phyloP scores from a whole-genome alignment of 179 eudicot species.

The Sideroxylon spinosum region DNA sequence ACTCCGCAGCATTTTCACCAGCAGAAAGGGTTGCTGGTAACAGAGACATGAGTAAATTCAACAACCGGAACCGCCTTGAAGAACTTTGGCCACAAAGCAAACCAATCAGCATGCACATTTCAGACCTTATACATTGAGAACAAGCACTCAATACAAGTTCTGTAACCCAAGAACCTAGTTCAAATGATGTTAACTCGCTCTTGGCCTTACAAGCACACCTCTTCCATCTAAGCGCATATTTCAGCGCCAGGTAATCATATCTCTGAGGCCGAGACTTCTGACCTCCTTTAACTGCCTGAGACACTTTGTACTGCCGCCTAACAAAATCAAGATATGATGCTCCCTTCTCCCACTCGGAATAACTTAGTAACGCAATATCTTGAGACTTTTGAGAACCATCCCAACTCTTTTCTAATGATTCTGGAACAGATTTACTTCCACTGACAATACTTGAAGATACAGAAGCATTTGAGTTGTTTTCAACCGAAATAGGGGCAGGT shows the following conservation, averaged over 20 bases:
- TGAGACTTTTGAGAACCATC: constrained; percentile 74
- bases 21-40: constrained; percentile 89
- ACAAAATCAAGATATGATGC: constrained; percentile 99
- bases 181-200: constrained; percentile 75
- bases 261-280: constrained; percentile 73
- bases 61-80: constrained; percentile 74
- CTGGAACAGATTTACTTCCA: constrained; percentile 57
- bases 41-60: constrained; percentile 82
- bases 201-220: constrained; percentile 58
- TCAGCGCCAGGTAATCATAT: constrained; percentile 73
- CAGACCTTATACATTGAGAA: constrained; percentile 94
- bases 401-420: constrained; percentile 61
- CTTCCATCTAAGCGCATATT: constrained; percentile 96
- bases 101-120: constrained; percentile 92
- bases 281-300: constrained; percentile 60
- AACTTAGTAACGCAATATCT: constrained; percentile 82
- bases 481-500: constrained; percentile 47
- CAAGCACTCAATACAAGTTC: constrained; percentile 96
- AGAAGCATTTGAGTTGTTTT: constrained; percentile 36
- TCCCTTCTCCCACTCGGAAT: constrained; percentile 97
- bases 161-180: constrained; percentile 99
- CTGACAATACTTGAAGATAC: constrained; percentile 37
- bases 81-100: constrained; percentile 91
- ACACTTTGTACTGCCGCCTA: constrained; percentile 93
- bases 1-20: constrained; percentile 96